Evolutionary conservation across 176 grass and related monocot species (phyloP), one percentile per base, ranked within the genome.

Genomic region (Carex pumila): DNA sequence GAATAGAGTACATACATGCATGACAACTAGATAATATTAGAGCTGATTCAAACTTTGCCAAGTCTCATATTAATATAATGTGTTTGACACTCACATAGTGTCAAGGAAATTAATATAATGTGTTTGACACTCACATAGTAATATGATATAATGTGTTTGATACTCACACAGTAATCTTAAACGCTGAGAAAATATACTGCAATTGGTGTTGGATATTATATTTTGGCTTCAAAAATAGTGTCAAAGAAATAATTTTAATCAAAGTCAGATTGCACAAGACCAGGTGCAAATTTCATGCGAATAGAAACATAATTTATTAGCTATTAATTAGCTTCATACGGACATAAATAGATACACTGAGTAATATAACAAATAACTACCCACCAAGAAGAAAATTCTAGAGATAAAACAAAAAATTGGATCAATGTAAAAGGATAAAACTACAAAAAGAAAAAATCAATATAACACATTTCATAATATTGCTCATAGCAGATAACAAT

Each of bases 401-500:
- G 8, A 81, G 31, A 82, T 34, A 30, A 10, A 45, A 6, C 2
- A 81, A 61, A 25, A 39, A 29, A 81, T 41, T 30, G 11, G 31
- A 47, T 32, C 29, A 57, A 78, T 57, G 15, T 31, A 54, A 30
- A 72, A 75, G 47, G 22, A 53, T 6, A 47, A 74, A 29, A 54
- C 71, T 75, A 15, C 49, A 30, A 6, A 54, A 75, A 57, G 65
- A 81, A 81, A 62, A 81, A 63, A 81, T 45, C 4, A 62, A 41
- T 63, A 45, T 43, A 49, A 81, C 61, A 52, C 62, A 83, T 12
- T 52, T 52, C 22, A 50, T 54, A 49, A 19, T 69, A 45, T 71
- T 71, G 52, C 8, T 78, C 73, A 87, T 41, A 83, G 17, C 56
- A 83, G 65, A 83, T 37, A 64, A 82, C 71, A 83, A 61, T 75